Evolutionary conservation across 2,329 filamentous ascomycete species (phyloP).

Genomic region (Decorospora gaudefroyi): DNA sequence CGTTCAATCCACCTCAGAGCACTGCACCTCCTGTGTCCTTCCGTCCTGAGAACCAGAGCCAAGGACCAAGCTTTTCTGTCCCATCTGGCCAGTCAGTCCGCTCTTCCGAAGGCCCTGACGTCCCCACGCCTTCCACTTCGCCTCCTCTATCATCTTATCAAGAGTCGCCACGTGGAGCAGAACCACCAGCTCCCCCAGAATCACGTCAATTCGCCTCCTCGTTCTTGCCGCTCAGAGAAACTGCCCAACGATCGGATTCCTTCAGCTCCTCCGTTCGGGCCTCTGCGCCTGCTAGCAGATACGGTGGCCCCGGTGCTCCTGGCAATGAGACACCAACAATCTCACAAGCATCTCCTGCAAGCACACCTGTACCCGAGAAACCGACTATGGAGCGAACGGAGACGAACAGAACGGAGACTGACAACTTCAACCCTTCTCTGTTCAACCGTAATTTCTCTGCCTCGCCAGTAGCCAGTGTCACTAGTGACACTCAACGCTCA

Average conservation of each 20-base stretch:
- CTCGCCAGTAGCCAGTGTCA: conserved; percentile 48
- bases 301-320: conserved; percentile 56
- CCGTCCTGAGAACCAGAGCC: conserved; percentile 55
- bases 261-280: conserved; percentile 77
- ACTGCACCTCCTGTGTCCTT: conserved; percentile 64
- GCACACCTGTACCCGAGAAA: conserved; percentile 60
- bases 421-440: conserved; percentile 43
- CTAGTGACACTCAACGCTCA: conserved; percentile 47
- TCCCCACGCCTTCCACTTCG: conserved; percentile 65
- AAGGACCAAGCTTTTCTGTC: conserved; percentile 45
- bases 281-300: conserved; percentile 70
- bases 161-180: conserved; percentile 60
- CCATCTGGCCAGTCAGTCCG: conserved; percentile 51
- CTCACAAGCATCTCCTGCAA: conserved; percentile 48
- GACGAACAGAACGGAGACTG: conserved; percentile 43
- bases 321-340: conserved; percentile 57
- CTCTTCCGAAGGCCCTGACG: conserved; percentile 55
- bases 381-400: conserved; percentile 42
- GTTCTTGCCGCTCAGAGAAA: conserved; percentile 70
- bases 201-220: conserved; percentile 78
- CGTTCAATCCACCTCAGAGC: conserved; percentile 57
- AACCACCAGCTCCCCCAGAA: conserved; percentile 68
- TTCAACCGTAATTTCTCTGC: conserved; percentile 48
- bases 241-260: conserved; percentile 63
- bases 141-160: conserved; percentile 61